Conservation (phyloP, 73 alveolate species). For the Uronychia binucleata region DNA sequence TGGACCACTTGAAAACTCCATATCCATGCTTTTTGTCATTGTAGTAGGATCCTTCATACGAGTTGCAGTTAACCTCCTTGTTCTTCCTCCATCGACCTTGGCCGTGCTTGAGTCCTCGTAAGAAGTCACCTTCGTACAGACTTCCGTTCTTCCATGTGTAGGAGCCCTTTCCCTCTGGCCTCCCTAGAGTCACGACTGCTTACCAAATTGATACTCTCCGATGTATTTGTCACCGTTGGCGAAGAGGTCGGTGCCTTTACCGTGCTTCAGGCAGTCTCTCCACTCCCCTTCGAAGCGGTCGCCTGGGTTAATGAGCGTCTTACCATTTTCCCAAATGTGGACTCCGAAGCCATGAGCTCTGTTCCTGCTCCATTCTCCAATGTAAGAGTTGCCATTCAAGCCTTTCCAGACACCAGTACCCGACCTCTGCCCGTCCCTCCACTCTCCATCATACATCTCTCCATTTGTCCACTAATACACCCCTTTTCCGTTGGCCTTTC, state of each 20-base stretch:
- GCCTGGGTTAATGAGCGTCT: too few relatives aligned
- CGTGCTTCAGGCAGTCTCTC: slow-evolving; percentile 60
- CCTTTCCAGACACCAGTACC: slow-evolving; percentile 45
- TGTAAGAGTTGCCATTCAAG: slow-evolving; percentile 21
- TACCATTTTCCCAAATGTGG: slow-evolving; percentile 20
- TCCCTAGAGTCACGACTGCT: too few relatives aligned
- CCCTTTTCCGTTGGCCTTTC: too few relatives aligned
- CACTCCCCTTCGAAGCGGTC: slow-evolving; percentile 72
- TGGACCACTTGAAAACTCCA: slow-evolving; percentile 37
- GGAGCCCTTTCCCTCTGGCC: slow-evolving; percentile 72
- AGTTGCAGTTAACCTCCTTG: slow-evolving; percentile 9
- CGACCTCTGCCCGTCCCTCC: slow-evolving; percentile 39
- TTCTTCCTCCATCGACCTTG: slow-evolving; percentile 61
- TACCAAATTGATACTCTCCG: slow-evolving; percentile 63
- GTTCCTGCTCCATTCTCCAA: slow-evolving; percentile 38
- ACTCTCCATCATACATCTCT: slow-evolving; percentile 57
- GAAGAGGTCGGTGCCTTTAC: slow-evolving; percentile 63
- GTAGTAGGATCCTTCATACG: slow-evolving; percentile 16
- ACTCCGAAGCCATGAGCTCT: slow-evolving; percentile 44
- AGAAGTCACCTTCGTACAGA: slow-evolving; percentile 57
- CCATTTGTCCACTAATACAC: too few relatives aligned
- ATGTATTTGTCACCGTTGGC: slow-evolving; percentile 65
- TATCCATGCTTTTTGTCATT: slow-evolving; percentile 35
- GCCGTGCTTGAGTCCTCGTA: slow-evolving; percentile 62
- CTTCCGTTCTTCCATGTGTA: slow-evolving; percentile 71